Evolutionary conservation across 441 rosid genomes (phyloP), one percentile per base, ranked within the genome.

Genomic region (Adansonia gregorii): DNA sequence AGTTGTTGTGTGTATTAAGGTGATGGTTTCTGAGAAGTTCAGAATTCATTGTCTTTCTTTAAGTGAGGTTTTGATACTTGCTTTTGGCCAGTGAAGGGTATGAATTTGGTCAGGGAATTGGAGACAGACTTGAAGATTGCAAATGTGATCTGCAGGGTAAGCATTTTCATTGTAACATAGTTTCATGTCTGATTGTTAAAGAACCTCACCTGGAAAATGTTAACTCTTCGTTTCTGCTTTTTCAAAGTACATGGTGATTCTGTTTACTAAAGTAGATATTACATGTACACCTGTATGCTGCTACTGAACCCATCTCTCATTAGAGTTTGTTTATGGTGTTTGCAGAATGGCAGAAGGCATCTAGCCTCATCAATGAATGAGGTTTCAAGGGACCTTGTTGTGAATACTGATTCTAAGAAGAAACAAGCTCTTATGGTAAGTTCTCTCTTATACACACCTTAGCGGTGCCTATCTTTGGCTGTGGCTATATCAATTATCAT

Each of bases 71-170:
- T 78, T 80, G 74, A 81, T 83, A 73, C 78, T 82, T 87, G 80
- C 87, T 87, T 84, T 87, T 93, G 92, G 91, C 83, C 97, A 96
- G 99, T 94, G 96, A 93, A 96, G 95, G 99, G 99, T 85, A 92
- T 96, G 98, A 83, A 96, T 88, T 88, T 96, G 88, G 98, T 96
- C 72, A 89, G 98, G 76, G 99, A 96, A 82, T 85, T 96, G 86
- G 99, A 96, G 85, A 96, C 87, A 79, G 99, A 96, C 87, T 90
- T 96, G 88, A 93, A 93, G 94, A 84, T 96, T 84, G 98, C 99
- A 7, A 94, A 88, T 82, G 95, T 96, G 72, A 96, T 96, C 81
- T 93, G 97, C 87, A 96, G 86, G 97, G 99, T 93, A 86, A 85
- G 91, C 60, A 60, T 65, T 46, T 75, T 72, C 66, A 39, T 66